phyloP scores from a whole-genome alignment of 106 monocot genomes.

The Narthecium ossifragum region DNA sequence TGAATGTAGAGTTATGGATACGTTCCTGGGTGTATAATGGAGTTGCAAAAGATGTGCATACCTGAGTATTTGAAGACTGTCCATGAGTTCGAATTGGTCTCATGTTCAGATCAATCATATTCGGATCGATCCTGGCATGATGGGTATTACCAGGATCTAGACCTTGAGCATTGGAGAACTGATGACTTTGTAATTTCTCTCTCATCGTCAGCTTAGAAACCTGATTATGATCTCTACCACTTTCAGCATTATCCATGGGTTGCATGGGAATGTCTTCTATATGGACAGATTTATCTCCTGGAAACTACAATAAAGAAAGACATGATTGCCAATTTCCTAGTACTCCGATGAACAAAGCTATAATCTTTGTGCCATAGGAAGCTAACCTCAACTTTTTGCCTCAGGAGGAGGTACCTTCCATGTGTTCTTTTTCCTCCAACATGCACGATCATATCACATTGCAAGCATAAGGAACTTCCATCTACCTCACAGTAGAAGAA shows the following conservation, averaged over 20 bases:
- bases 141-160: constrained; percentile 20
- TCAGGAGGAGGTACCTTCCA: constrained; percentile 76
- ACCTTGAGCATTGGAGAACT: constrained; percentile 10
- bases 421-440: constrained; percentile 95
- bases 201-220: constrained; percentile 10
- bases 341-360: background rate
- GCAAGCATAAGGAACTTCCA: constrained; percentile 95
- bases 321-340: background rate
- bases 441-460: constrained; percentile 95
- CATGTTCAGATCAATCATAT: constrained; percentile 86
- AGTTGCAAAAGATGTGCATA: too few relatives aligned
- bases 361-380: background rate
- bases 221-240: constrained; percentile 17
- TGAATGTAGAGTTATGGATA: too few relatives aligned
- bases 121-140: constrained; percentile 28
- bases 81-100: constrained; percentile 44
- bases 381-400: constrained; percentile 85
- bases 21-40: too few relatives aligned
- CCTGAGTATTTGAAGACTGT: constrained; percentile 31
- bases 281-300: constrained; percentile 55
- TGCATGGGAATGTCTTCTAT: constrained; percentile 41
- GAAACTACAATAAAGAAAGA: constrained; percentile 56
- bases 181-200: constrained; percentile 33
- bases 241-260: constrained; percentile 19
- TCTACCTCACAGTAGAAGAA: constrained; percentile 97